Evolutionary conservation across 2,329 filamentous ascomycete species (phyloP), one percentile per base, ranked within the genome.

Genomic region (Calonectria naviculata): DNA sequence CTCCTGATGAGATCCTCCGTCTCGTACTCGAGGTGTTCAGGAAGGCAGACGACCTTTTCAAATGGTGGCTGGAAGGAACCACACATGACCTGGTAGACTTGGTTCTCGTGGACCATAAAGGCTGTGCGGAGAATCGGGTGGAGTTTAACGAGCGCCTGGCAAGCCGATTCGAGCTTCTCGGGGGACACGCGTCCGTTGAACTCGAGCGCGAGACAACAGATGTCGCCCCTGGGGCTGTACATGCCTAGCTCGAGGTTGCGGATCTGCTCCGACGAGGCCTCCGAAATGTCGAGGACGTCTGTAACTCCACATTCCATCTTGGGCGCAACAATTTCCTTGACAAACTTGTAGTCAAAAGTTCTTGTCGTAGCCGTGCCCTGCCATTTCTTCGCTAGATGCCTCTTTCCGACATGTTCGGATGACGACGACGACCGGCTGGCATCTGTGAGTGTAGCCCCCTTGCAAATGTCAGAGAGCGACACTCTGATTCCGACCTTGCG

Each of bases 91-190:
- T 89, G 88, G 73, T 86, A 88, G 0, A 89, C 81, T 3, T 81
- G 82, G 8, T 86, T 83, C 13, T 84, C 83, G 56, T 88, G 83
- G 0, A 83, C 79, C 3, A 87, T 82, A 66, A 91, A 91, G 0
- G 86, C 85, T 0, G 90, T 90, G 26, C 89, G 86, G 9, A 92
- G 82, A 31, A 89, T 87, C 0, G 87, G 85, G 47, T 89, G 88
- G 41, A 87, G 81, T 38, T 79, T 79, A 0, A 81, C 80, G 10
- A 89, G 81, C 15, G 83, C 82, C 26, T 82, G 80, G 73, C 87
- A 89, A 0, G 87, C 86, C 1, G 83, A 81, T 69, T 88, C 84
- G 1, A 89, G 83, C 70, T 84, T 85, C 47, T 83, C 81, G 52
- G 79, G 74, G 34, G 85, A 81, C 0, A 89, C 74, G 0, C 82